These are phyloP conservation scores for Trichoderma koningii DNA, from an alignment of 2,329 filamentous ascomycete species.

Conservation along the genomic window DNA sequence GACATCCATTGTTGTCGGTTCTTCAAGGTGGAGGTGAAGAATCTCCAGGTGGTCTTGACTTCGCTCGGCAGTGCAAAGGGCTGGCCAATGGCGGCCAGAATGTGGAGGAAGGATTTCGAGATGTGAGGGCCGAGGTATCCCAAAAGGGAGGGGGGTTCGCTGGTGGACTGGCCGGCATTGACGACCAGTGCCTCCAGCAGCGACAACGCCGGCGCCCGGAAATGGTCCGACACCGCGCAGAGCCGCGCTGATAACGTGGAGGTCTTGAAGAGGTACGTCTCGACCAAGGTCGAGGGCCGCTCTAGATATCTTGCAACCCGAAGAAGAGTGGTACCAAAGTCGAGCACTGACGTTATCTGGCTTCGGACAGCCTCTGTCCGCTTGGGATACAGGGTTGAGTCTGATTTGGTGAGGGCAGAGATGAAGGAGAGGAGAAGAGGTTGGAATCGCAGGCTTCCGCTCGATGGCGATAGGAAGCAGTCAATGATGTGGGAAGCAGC, in stretches of 20 bases:
- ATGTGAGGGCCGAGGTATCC: slow-evolving; percentile 82
- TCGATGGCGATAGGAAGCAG: slow-evolving; percentile 71
- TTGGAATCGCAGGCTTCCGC: slow-evolving; percentile 72
- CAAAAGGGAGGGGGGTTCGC: slow-evolving; percentile 91
- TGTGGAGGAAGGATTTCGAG: slow-evolving; percentile 79
- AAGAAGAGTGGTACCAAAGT: slow-evolving; percentile 69
- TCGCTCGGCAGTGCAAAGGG: slow-evolving; percentile 68
- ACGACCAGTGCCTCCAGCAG: slow-evolving; percentile 74
- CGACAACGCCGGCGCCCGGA: slow-evolving; percentile 65
- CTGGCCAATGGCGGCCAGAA: slow-evolving; percentile 74
- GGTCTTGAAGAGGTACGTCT: slow-evolving; percentile 78
- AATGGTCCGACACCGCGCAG: slow-evolving; percentile 68
- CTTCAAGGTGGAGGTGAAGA: slow-evolving; percentile 82
- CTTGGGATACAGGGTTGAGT: slow-evolving; percentile 63
- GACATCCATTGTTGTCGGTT: slow-evolving; percentile 96
- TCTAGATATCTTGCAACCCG: slow-evolving; percentile 67
- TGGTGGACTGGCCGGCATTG: slow-evolving; percentile 63
- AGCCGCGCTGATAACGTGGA: slow-evolving; percentile 75
- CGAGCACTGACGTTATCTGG: slow-evolving; percentile 66
- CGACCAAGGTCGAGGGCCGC: slow-evolving; percentile 65
- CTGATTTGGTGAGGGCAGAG: slow-evolving; percentile 48
- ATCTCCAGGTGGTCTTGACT: slow-evolving; percentile 74
- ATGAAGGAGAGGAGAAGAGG: slow-evolving; percentile 73
- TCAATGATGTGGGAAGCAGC: slow-evolving; percentile 76
- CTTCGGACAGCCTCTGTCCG: slow-evolving; percentile 57